phyloP scores from a whole-genome alignment of 148 eudicot species.

The Tetragonia tetragonoides region DNA sequence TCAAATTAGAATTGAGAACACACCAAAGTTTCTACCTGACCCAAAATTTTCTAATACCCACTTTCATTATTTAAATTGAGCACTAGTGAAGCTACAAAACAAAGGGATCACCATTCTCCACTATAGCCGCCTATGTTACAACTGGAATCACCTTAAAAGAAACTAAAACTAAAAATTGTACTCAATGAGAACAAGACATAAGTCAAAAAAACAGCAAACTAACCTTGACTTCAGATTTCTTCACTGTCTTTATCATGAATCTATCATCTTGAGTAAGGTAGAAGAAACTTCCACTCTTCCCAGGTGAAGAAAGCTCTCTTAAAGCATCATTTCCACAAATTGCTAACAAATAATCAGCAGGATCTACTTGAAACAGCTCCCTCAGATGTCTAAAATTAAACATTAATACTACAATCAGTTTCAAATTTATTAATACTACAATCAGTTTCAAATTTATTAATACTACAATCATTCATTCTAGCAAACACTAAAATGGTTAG shows the following conservation, averaged over 20 bases:
- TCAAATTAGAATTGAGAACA: constrained; percentile 24
- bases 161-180: not conserved
- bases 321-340: constrained; percentile 92
- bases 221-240: constrained; percentile 98
- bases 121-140: constrained; percentile 11
- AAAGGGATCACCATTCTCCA: not conserved
- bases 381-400: constrained; percentile 61
- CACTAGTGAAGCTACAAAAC: constrained; percentile 9
- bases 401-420: constrained; percentile 6
- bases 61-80: constrained; percentile 9
- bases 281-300: constrained; percentile 96
- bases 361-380: constrained; percentile 86
- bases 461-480: not conserved
- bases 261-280: constrained; percentile 93
- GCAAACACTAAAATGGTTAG: not conserved
- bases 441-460: constrained; percentile 8
- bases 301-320: constrained; percentile 91
- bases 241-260: constrained; percentile 95
- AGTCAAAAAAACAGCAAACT: constrained; percentile 33
- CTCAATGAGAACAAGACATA: constrained; percentile 7
- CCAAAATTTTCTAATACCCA: constrained; percentile 17
- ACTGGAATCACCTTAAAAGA: not conserved
- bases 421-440: not conserved
- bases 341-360: constrained; percentile 95
- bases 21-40: not conserved